phyloP scores from a whole-genome alignment of 768 basidiomycete genomes.

The Podaxis sp. region DNA sequence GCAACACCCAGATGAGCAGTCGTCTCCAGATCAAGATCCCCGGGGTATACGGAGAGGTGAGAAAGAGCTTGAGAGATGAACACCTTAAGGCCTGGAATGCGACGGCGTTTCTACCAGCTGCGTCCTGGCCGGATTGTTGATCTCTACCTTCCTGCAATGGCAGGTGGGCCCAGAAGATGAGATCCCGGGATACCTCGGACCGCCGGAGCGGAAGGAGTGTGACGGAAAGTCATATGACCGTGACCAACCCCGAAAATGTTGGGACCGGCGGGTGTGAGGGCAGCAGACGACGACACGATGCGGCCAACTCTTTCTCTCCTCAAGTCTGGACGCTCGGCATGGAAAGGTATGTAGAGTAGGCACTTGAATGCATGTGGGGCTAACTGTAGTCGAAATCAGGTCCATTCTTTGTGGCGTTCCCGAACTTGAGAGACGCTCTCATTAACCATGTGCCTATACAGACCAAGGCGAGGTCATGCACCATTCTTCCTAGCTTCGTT shows the following conservation, averaged over 20 bases:
- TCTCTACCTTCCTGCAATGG: no score
- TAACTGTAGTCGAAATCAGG: slow-evolving; percentile 45
- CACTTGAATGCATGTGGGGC: background rate
- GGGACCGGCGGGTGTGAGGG: background rate
- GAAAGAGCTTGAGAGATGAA: no score
- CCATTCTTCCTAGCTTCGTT: slow-evolving; percentile 93
- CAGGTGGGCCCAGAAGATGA: background rate
- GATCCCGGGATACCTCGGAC: background rate
- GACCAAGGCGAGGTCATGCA: slow-evolving; percentile 87
- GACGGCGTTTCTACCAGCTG: no score
- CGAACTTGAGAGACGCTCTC: slow-evolving; percentile 79
- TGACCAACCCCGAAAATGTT: slow-evolving; percentile 10
- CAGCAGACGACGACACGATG: slow-evolving; percentile 38
- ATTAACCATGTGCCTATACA: slow-evolving; percentile 82
- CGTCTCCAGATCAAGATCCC: no score
- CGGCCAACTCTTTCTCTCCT: slow-evolving; percentile 58
- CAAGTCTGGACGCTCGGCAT: slow-evolving; percentile 73
- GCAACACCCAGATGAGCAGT: no score
- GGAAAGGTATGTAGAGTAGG: slow-evolving; percentile 60
- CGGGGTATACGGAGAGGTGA: no score
- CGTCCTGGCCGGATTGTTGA: no score
- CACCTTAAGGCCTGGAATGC: no score
- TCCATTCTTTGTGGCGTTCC: slow-evolving; percentile 93
- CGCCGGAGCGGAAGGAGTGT: background rate
- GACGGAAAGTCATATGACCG: background rate